Percentiles rank a stretch among this genome's conserved stretches.
Evolutionary conservation across 371 early-diverging fungal genomes (phyloP).

Genomic region (Syncephalis fuscata): DNA sequence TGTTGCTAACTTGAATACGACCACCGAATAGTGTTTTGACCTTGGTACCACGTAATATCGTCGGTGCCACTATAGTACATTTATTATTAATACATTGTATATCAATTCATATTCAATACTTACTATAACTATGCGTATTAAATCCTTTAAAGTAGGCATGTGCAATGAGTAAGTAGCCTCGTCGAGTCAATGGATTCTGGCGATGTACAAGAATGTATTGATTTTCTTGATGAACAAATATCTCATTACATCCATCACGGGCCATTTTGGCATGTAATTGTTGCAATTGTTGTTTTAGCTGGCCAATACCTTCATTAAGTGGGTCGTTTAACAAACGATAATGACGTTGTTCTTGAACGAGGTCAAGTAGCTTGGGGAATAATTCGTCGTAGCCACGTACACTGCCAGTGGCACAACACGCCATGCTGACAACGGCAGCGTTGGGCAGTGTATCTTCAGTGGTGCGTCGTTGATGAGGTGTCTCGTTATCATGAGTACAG

Average conservation of each 20-base stretch:
- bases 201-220: slow-evolving; percentile 80
- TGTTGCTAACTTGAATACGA: neutral
- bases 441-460: slow-evolving; percentile 76
- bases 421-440: slow-evolving; percentile 80
- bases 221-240: slow-evolving; percentile 88
- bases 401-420: slow-evolving; percentile 80
- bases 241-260: slow-evolving; percentile 64
- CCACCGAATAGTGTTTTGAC: neutral
- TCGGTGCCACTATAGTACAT: neutral
- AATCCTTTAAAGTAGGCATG: slow-evolving; percentile 63
- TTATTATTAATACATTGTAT: neutral
- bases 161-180: slow-evolving; percentile 81
- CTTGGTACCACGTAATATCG: neutral
- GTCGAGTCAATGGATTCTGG: slow-evolving; percentile 73
- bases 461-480: slow-evolving; percentile 77
- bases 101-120: neutral
- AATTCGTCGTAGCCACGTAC: slow-evolving; percentile 94
- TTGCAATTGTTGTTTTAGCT: slow-evolving; percentile 56
- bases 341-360: slow-evolving; percentile 69
- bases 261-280: slow-evolving; percentile 66
- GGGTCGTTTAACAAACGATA: slow-evolving; percentile 37
- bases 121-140: neutral
- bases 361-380: slow-evolving; percentile 65
- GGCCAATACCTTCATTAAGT: slow-evolving; percentile 33
- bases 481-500: slow-evolving; percentile 96